Base-by-base conservation (phyloP, 192 early-diverging fungal genomes). In the Obelidium mucronatum region DNA sequence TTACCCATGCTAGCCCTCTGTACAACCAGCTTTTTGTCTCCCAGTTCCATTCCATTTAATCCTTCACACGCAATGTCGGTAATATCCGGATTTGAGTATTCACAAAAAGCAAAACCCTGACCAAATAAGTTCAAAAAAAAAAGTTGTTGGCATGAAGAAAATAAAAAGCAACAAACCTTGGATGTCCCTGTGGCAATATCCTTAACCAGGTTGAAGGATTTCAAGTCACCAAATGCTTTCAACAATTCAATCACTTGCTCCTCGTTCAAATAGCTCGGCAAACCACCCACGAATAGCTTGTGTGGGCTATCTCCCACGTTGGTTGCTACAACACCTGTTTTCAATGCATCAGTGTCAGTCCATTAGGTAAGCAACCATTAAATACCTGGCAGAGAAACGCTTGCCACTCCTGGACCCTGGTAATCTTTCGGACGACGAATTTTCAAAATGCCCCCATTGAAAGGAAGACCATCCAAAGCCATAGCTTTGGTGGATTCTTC, bases 401-500 rank as follows among this genome's bases (percentile, higher is more conserved):
- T 65, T 1, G 83, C 81, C 40, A 84, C 88, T 24, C 65, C 75
- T 6, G 82, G 86, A 22, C 91, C 83, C 58, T 86, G 80, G 67
- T 97, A 98, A 80, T 98, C 96, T 78, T 97, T 98, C 40, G 97
- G 97, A 36, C 97, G 90, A 28, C 95, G 91, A 79, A 99, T 92
- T 77, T 94, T 96, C 42, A 99, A 81, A 67, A 89, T 87, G 70
- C 94, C 90, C 24, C 88, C 88, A 75, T 93, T 87, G 78, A 94
- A 98, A 40, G 88, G 85, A 67, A 96, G 90, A 30, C 96, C 96
- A 79, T 99, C 97, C 78, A 99, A 90, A 26, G 94, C 90, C 91
- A 99, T 92, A 11, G 93, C 97, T 31, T 87, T 87, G 4, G 94
- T 95, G 1, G 95, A 95, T 85, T 96, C 93, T 60, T 97, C 94